Base-by-base conservation (phyloP, 192 early-diverging fungal genomes). In the Chytriomyces sp. region DNA sequence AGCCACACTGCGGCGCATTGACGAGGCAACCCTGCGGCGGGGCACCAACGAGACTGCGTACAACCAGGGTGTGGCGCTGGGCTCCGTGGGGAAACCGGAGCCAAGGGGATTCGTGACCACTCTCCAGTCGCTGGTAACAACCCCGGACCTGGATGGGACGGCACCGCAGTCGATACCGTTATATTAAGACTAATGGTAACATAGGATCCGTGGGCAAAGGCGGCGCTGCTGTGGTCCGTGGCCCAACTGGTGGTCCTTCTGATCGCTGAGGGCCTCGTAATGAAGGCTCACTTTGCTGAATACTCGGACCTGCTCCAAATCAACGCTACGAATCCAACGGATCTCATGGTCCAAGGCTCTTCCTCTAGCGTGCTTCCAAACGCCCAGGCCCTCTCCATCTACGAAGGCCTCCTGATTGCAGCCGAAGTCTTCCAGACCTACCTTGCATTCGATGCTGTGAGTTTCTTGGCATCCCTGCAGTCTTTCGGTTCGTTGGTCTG, bases 381-480 rank as follows among this genome's bases (percentile, higher is more conserved):
- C 34, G 49, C 73, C 2, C 22, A 59, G 30, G 82, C 82, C 2
- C 52, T 84, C 39, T 77, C 77, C 2, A 63, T 82, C 59, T 86
- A 86, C 72, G 77, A 86, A 39, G 68, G 28, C 7, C 52, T 86
- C 26, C 78, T 84, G 39, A 66, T 86, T 25, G 71, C 41, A 12
- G 78, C 78, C 4, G 82, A 82, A 39, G 53, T 73, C 5, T 85
- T 80, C 68, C 83, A 84, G 70, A 49, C 79, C 55, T 41, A 82
- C 37, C 72, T 87, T 2, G 65, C 76, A 5, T 78, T 67, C 26
- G 85, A 87, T 72, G 78, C 85, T 0, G 82, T 86, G 55, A 74
- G 68, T 75, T 39, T 40, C 40, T 72, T 2, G 31, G 25, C 38
- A 12, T 1, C 25, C 34, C 12, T 36, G 1, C 53, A 36, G n/a